Evolutionary conservation across 257 asterid genomes (phyloP), one percentile per base, ranked within the genome.

Genomic region (Plectranthus barbatus): DNA sequence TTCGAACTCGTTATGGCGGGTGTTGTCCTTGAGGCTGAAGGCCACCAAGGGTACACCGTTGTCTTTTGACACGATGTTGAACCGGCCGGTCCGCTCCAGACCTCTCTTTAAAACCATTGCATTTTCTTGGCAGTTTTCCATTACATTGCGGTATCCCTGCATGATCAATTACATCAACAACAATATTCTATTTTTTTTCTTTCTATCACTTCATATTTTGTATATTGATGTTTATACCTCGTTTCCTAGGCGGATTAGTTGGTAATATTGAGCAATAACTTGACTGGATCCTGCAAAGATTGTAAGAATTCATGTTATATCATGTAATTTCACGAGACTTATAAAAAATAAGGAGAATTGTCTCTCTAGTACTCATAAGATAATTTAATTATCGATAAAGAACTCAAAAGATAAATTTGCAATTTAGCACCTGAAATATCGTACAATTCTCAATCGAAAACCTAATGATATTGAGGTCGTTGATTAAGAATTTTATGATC

Each of bases 261-360:
- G 97, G 56, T 90, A 90, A 67, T 90, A 90, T 50, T 90, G 97
- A 15, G 97, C 97, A 78, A 90, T 90, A 42, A 90, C 72, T 77
- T 90, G 95, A 61, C 94, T 89, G 1, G 97, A 89, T 41, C 96
- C 96, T 88, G 85, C 58, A 70, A 11, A 65, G 4, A 65, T 37
- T n/a, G 15, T 15, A 21, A 41, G 14, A 20, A 23, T 36, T 18
- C 1, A 37, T 57, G 9, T 1, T 20, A n/a, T n/a, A n/a, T n/a
- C n/a, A n/a, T n/a, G n/a, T n/a, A n/a, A n/a, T n/a, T n/a, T n/a
- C n/a, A n/a, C n/a, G n/a, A n/a, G n/a, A n/a, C n/a, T n/a, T n/a
- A n/a, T n/a, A n/a, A n/a, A n/a, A n/a, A n/a, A n/a, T n/a, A n/a
- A n/a, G n/a, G n/a, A n/a, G n/a, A n/a, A n/a, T n/a, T n/a, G n/a